Percentiles rank a stretch among this genome's conserved stretches.
Evolutionary conservation across 108 stramenopile species (phyloP).

Genomic region (Bacterosira constricta): DNA sequence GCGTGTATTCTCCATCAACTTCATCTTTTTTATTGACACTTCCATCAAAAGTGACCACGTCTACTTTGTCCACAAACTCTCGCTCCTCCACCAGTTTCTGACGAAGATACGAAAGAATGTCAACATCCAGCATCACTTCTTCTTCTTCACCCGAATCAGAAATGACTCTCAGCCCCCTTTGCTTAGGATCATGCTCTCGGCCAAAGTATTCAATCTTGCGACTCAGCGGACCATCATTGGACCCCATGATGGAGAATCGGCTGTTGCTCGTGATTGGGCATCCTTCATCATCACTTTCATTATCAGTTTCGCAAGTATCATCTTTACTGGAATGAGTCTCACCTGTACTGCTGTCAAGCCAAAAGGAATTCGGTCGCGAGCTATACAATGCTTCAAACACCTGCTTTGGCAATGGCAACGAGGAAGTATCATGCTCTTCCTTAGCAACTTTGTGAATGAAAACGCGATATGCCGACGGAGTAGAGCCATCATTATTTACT

Average conservation of each 20-base stretch:
- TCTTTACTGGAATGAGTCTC: neutral
- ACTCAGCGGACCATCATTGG: conserved; percentile 48
- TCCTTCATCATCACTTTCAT: conserved; percentile 21
- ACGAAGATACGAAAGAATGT: conserved; percentile 43
- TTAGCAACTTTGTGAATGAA: conserved; percentile 41
- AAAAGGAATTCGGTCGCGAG: conserved; percentile 52
- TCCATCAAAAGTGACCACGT: conserved; percentile 16
- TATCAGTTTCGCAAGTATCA: neutral
- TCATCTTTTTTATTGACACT: conserved; percentile 15
- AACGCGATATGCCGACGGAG: conserved; percentile 17
- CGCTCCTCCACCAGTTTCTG: conserved; percentile 9
- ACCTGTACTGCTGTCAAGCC: conserved; percentile 71
- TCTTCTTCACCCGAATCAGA: neutral
- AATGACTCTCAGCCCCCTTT: conserved; percentile 25
- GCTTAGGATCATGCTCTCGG: conserved; percentile 31
- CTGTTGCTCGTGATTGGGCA: conserved; percentile 48
- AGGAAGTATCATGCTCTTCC: neutral
- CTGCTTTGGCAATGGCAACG: conserved; percentile 31
- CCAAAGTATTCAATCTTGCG: conserved; percentile 55
- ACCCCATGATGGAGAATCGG: conserved; percentile 54
- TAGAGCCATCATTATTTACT: neutral
- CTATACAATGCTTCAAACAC: conserved; percentile 52
- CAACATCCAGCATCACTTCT: conserved; percentile 9
- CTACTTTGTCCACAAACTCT: conserved; percentile 8
- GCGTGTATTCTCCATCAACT: neutral